phyloP scores from a whole-genome alignment of 164 flowering plant species.

The Saururus chinensis region DNA sequence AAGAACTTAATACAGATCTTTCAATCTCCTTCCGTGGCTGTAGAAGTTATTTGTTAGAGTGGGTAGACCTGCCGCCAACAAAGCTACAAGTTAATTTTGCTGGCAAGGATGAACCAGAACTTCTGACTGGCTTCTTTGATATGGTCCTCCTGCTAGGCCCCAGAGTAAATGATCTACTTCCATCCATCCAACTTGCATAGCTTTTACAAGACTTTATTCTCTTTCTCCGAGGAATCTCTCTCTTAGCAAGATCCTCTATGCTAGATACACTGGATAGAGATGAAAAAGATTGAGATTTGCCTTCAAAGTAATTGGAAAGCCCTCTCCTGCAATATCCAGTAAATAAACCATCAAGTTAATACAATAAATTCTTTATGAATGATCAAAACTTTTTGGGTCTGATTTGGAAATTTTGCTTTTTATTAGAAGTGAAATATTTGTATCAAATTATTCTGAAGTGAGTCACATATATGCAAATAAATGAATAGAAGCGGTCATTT shows the following conservation, averaged over 20 bases:
- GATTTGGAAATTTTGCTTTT: background rate
- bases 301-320: slow-evolving; percentile 56
- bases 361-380: background rate
- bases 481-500: no score
- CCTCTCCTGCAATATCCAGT: slow-evolving; percentile 54
- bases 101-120: slow-evolving; percentile 22
- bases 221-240: slow-evolving; percentile 31
- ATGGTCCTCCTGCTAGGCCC: slow-evolving; percentile 26
- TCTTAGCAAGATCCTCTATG: slow-evolving; percentile 64
- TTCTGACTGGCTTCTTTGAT: slow-evolving; percentile 43
- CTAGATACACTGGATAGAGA: slow-evolving; percentile 48
- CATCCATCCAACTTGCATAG: slow-evolving; percentile 38
- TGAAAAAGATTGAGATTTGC: slow-evolving; percentile 73
- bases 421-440: no score
- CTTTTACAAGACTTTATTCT: slow-evolving; percentile 56
- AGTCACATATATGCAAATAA: no score
- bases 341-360: background rate
- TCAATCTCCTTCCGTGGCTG: no score
- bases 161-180: slow-evolving; percentile 30
- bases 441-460: no score
- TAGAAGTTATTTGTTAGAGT: no score
- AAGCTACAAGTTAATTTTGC: slow-evolving; percentile 19
- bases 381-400: no score
- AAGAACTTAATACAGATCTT: no score
- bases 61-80: background rate